These are phyloP conservation scores for Nicotiana undulata DNA, from an alignment of 257 asterid genomes.

Conservation along the genomic window DNA sequence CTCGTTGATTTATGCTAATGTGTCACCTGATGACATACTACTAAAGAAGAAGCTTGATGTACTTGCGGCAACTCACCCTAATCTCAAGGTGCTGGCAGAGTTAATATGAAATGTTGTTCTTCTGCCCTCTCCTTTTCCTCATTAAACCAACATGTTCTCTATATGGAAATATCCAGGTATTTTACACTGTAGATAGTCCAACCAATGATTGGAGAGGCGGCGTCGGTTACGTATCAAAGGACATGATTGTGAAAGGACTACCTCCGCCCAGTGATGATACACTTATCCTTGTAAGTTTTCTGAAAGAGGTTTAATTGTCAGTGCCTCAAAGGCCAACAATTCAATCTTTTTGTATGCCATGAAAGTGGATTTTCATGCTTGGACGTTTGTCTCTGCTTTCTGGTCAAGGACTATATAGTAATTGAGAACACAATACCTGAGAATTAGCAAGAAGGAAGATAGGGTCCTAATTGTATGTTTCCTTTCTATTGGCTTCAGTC, in stretches of 20 bases:
- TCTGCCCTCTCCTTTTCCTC: neutral
- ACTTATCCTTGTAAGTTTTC: constrained; percentile 71
- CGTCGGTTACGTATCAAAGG: constrained; percentile 69
- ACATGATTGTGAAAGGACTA: constrained; percentile 81
- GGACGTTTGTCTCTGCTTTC: neutral
- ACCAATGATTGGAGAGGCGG: constrained; percentile 88
- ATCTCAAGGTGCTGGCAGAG: constrained; percentile 58
- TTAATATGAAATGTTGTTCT: neutral
- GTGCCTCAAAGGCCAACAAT: constrained; percentile 2
- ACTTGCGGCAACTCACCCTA: constrained; percentile 75
- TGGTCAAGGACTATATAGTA: neutral
- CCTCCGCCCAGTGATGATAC: constrained; percentile 81
- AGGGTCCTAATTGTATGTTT: too few relatives aligned
- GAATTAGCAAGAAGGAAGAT: too few relatives aligned
- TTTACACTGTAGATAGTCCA: constrained; percentile 89
- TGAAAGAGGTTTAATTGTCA: constrained; percentile 11
- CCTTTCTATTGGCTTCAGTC: too few relatives aligned
- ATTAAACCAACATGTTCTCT: neutral
- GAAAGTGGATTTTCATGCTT: neutral
- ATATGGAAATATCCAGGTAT: constrained; percentile 37
- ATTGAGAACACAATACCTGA: too few relatives aligned
- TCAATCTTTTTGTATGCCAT: neutral
- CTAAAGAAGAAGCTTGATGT: constrained; percentile 89
- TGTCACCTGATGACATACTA: constrained; percentile 95
- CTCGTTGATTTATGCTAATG: constrained; percentile 79